Evolutionary conservation across 2,329 filamentous ascomycete species (phyloP), one percentile per base, ranked within the genome.

Genomic region (Clathrospora elynae): DNA sequence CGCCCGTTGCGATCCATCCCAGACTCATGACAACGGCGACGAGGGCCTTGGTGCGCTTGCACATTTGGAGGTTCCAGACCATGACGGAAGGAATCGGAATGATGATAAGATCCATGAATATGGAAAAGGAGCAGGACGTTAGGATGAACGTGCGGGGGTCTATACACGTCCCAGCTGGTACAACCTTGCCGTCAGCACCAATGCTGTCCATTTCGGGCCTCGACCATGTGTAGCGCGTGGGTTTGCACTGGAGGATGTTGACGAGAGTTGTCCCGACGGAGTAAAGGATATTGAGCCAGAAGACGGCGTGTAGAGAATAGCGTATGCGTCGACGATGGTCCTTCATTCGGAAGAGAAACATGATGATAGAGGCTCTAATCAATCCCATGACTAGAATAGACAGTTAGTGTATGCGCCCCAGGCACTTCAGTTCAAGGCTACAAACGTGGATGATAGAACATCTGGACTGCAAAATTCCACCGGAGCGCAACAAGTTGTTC

Each of bases 1-100:
- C 63, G 3, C 56, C 60, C 24, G 67, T 68, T 10, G 66, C 65
- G 10, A 70, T 50, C 63, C 64, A 68, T 3, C 66, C 66, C 40
- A 70, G 41, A 17, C 58, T 64, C 62, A 70, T 67, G 11, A 68
- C 60, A 11, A 58, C 25, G 0, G 66, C 62, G 2, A 68, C 62
- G 1, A 64, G 54, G 2, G 58, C 49, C 46, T 68, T 68, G 1
- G 71, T 73, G 8, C 67, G 65, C 17, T 55, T 40, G 1, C 66
- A 65, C 68, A 76, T 72, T 36, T 73, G 67, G 12, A 76, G 57
- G 9, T 67, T 64, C 72, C 73, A 75, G 1, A 76, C 66, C 54
- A 72, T 69, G 5, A 71, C 65, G 22, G 72, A 64, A 2, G 74
- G 74, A 18, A 71, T 69, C 2, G 66, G 60, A 7, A 76, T 66